phyloP scores from a whole-genome alignment of 768 basidiomycete species.

The Lentinula detonsa region DNA sequence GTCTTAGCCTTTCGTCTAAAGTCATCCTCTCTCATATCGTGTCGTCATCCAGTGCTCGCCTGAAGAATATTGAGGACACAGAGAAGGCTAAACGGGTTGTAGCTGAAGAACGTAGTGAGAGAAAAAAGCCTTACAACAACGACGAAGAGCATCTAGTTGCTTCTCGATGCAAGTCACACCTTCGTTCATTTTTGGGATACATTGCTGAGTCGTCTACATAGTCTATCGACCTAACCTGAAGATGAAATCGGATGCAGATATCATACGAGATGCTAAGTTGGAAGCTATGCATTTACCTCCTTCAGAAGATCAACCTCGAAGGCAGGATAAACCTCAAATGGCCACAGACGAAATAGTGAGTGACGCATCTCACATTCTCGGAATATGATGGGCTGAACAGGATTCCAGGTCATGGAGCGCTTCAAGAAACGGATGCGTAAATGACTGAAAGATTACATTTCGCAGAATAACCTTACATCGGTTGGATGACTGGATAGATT shows the following conservation, averaged over 20 bases:
- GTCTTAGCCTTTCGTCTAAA: constrained; percentile 25
- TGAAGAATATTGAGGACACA: constrained; percentile 96
- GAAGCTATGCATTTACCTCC: constrained; percentile 78
- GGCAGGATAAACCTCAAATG: constrained; percentile 61
- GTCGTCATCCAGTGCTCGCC: constrained; percentile 55
- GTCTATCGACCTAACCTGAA: constrained; percentile 83
- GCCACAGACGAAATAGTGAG: constrained; percentile 89
- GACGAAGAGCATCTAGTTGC: constrained; percentile 86
- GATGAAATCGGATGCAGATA: constrained; percentile 82
- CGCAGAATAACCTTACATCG: no score
- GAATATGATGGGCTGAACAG: not conserved
- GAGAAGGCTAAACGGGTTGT: constrained; percentile 92
- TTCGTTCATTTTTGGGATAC: not conserved
- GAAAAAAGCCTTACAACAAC: constrained; percentile 36
- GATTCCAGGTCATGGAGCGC: constrained; percentile 79
- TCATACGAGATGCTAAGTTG: constrained; percentile 80
- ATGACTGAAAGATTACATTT: constrained; percentile 23
- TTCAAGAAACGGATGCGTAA: constrained; percentile 96
- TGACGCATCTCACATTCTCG: constrained; percentile 7
- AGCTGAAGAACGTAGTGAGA: constrained; percentile 63
- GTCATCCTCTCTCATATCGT: constrained; percentile 2
- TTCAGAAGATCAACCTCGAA: constrained; percentile 41
- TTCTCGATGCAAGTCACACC: constrained; percentile 68
- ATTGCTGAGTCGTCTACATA: constrained; percentile 22
- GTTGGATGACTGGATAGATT: not conserved